A percentile compares a stretch with the other conserved stretches of the same genome.
These are phyloP conservation scores for Naganishia kalamii DNA, from an alignment of 768 basidiomycete species.

Conservation along the genomic window DNA sequence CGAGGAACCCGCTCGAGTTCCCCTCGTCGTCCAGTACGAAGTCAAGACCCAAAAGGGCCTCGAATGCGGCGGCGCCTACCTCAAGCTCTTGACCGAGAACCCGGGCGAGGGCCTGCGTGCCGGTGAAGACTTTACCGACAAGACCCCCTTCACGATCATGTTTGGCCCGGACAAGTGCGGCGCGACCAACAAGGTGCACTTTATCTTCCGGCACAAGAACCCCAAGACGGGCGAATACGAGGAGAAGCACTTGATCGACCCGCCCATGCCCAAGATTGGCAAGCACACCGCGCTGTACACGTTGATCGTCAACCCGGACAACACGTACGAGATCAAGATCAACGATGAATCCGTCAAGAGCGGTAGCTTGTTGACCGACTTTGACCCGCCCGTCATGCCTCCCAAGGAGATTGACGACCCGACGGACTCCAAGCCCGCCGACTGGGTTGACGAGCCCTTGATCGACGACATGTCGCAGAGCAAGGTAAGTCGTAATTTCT, in stretches of 20 bases:
- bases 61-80: slow-evolving; percentile 97
- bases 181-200: slow-evolving; percentile 61
- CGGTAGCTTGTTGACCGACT: slow-evolving; percentile 86
- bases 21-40: slow-evolving; percentile 94
- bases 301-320: slow-evolving; percentile 83
- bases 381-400: slow-evolving; percentile 88
- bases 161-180: slow-evolving; percentile 79
- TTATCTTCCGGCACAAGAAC: slow-evolving; percentile 97
- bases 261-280: slow-evolving; percentile 78
- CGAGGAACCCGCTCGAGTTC: slow-evolving; percentile 35
- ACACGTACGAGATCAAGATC: slow-evolving; percentile 85
- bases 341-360: slow-evolving; percentile 74
- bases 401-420: slow-evolving; percentile 84
- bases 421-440: slow-evolving; percentile 76
- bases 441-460: slow-evolving; percentile 86
- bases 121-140: slow-evolving; percentile 47
- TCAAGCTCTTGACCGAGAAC: slow-evolving; percentile 69
- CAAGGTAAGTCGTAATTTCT: slow-evolving; percentile 54
- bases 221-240: slow-evolving; percentile 86
- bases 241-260: slow-evolving; percentile 85
- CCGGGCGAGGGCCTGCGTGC: slow-evolving; percentile 38
- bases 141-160: slow-evolving; percentile 61
- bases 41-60: slow-evolving; percentile 99
- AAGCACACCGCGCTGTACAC: slow-evolving; percentile 93
- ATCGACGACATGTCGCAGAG: slow-evolving; percentile 77